Evolutionary conservation across 202 grass and related monocot species (phyloP).

Genomic region (Carex arenaria): DNA sequence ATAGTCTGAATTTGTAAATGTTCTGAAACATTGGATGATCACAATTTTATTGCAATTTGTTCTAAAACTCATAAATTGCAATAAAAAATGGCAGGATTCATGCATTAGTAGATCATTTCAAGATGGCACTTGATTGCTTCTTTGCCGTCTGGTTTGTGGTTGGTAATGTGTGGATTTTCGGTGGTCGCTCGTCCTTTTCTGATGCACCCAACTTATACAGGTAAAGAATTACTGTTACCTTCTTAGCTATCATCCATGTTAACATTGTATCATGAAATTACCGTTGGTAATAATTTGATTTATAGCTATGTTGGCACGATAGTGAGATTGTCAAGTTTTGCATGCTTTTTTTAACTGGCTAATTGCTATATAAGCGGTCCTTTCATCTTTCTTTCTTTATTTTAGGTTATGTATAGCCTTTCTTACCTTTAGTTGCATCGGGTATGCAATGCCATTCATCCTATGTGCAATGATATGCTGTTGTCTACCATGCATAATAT

Average conservation of each 20-base stretch:
- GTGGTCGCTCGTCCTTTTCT: constrained; percentile 48
- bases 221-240: constrained; percentile 23
- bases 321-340: not conserved
- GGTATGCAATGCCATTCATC: constrained; percentile 83
- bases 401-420: constrained; percentile 90
- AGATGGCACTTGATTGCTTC: constrained; percentile 85
- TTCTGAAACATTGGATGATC: not conserved
- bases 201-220: constrained; percentile 86
- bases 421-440: constrained; percentile 81
- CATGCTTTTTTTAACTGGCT: not conserved
- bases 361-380: not conserved
- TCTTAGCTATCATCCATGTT: not conserved
- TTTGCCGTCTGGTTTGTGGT: constrained; percentile 96
- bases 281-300: not conserved
- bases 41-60: constrained; percentile 7
- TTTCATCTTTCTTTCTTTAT: constrained; percentile 24
- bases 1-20: not conserved
- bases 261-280: not conserved
- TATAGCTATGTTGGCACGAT: not conserved
- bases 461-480: constrained; percentile 91
- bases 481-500: constrained; percentile 94
- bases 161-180: constrained; percentile 96
- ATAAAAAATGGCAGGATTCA: constrained; percentile 48
- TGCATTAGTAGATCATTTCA: constrained; percentile 65
- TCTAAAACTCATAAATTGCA: not conserved